Conservation (phyloP, 1,139 yeast species). For the Saccharomycopsis hybrid region DNA sequence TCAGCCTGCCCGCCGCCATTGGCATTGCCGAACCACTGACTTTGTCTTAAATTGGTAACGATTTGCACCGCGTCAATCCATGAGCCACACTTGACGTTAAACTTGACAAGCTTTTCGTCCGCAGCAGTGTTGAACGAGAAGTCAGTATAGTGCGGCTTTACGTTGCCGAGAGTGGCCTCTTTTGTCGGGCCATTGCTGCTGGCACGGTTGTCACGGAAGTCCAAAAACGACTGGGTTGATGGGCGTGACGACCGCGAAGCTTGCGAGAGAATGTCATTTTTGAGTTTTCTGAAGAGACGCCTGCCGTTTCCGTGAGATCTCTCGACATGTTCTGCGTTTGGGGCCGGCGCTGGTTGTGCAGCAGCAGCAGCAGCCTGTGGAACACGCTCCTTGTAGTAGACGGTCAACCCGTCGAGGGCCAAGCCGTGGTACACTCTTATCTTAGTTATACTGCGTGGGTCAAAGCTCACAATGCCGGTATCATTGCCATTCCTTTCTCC, state of each 20-base stretch:
- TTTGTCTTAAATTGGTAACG: slow-evolving; percentile 43
- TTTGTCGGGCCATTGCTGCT: slow-evolving; percentile 10
- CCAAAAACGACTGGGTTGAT: no score
- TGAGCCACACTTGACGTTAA: slow-evolving; percentile 66
- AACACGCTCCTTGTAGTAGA: slow-evolving; percentile 20
- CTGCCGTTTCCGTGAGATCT: background rate
- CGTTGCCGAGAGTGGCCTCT: slow-evolving; percentile 54
- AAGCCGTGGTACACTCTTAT: slow-evolving; percentile 63
- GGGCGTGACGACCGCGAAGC: no score
- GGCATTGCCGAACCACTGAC: slow-evolving; percentile 53
- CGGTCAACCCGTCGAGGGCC: slow-evolving; percentile 72
- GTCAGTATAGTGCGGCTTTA: slow-evolving; percentile 52
- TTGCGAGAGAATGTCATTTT: no score
- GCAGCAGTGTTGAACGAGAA: slow-evolving; percentile 45
- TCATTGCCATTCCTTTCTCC: slow-evolving; percentile 32
- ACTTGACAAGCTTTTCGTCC: slow-evolving; percentile 56
- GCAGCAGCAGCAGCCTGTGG: background rate
- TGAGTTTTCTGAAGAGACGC: background rate
- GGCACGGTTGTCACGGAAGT: background rate
- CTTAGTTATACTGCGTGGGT: slow-evolving; percentile 20
- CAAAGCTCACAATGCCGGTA: slow-evolving; percentile 14
- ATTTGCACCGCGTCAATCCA: slow-evolving; percentile 88
- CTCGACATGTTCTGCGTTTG: no score
- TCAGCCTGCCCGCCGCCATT: slow-evolving; percentile 63
- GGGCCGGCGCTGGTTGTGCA: background rate